Conservation (phyloP, 208 protist genomes). For the Leishmania amazonensis region DNA sequence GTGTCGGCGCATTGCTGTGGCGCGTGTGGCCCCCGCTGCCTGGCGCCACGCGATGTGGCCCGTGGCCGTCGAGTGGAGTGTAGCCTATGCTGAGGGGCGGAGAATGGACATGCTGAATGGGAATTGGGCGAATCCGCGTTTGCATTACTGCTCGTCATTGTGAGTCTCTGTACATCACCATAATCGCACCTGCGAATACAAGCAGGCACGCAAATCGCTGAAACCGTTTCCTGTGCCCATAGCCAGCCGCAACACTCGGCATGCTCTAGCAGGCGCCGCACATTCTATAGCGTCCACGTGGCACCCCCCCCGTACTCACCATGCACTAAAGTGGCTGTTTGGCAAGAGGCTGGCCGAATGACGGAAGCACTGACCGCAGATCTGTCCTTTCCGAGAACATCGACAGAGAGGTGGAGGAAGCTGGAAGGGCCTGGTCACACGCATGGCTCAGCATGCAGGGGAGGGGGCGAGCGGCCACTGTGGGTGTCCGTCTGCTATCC, state of each 20-base stretch:
- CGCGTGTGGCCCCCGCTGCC: too few species aligned
- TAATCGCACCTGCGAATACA: not conserved
- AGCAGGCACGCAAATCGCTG: not conserved
- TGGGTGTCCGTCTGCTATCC: too few species aligned
- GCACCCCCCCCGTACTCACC: not conserved
- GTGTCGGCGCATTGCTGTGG: too few species aligned
- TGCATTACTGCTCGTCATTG: not conserved
- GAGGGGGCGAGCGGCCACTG: not conserved
- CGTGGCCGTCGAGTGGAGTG: not conserved
- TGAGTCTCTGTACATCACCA: too few species aligned
- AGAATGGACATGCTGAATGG: not conserved
- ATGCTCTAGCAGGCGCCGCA: not conserved
- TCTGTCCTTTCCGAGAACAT: not conserved
- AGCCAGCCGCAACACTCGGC: not conserved
- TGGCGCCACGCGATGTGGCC: too few species aligned
- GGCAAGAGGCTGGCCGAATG: not conserved
- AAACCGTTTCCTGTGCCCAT: not conserved
- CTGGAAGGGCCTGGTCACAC: not conserved
- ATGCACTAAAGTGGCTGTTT: not conserved
- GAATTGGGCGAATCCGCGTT: not conserved
- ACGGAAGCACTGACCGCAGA: not conserved
- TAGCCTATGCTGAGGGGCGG: not conserved
- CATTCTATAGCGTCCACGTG: not conserved
- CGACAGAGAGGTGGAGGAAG: not conserved
- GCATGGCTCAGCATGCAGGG: not conserved